Evolutionary conservation across 2,329 filamentous ascomycete genomes (phyloP).

Genomic region (Coniochaeta sp.): DNA sequence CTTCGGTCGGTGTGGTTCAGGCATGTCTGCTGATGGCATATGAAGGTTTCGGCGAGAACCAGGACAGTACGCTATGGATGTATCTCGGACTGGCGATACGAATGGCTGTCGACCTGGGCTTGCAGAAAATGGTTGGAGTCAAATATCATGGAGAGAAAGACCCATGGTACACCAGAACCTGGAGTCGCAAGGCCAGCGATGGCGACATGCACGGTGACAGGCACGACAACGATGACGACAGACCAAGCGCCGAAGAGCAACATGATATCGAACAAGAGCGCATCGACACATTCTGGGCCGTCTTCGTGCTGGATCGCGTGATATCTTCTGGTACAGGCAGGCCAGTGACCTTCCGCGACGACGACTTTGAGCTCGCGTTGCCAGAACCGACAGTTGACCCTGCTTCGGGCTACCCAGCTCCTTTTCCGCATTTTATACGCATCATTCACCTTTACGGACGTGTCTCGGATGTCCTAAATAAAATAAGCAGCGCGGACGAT

Average conservation of each 20-base stretch:
- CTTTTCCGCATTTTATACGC: constrained; percentile 72
- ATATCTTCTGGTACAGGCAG: constrained; percentile 83
- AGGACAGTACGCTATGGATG: constrained; percentile 91
- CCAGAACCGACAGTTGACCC: constrained; percentile 43
- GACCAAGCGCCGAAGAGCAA: constrained; percentile 42
- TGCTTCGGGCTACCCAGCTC: constrained; percentile 62
- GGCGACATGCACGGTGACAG: constrained; percentile 23
- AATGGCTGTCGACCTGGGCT: constrained; percentile 72
- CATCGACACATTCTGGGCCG: constrained; percentile 83
- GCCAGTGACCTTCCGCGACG: constrained; percentile 75
- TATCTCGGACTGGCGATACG: constrained; percentile 83
- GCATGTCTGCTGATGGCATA: constrained; percentile 80
- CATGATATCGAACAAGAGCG: constrained; percentile 70
- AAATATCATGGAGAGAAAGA: constrained; percentile 50
- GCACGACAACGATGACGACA: constrained; percentile 33
- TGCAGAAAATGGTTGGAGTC: constrained; percentile 76
- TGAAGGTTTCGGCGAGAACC: constrained; percentile 80
- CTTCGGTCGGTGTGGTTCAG: constrained; percentile 76
- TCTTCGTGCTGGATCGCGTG: constrained; percentile 80
- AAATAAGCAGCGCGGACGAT: constrained; percentile 66
- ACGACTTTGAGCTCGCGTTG: constrained; percentile 76
- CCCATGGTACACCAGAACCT: constrained; percentile 38
- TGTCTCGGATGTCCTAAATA: constrained; percentile 78
- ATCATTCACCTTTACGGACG: constrained; percentile 83
- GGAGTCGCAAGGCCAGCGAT: constrained; percentile 17